A percentile compares a stretch with the other conserved stretches of the same genome.
Conservation (phyloP, 1,284 basidiomycete species). For the Pterulicium gracile region DNA sequence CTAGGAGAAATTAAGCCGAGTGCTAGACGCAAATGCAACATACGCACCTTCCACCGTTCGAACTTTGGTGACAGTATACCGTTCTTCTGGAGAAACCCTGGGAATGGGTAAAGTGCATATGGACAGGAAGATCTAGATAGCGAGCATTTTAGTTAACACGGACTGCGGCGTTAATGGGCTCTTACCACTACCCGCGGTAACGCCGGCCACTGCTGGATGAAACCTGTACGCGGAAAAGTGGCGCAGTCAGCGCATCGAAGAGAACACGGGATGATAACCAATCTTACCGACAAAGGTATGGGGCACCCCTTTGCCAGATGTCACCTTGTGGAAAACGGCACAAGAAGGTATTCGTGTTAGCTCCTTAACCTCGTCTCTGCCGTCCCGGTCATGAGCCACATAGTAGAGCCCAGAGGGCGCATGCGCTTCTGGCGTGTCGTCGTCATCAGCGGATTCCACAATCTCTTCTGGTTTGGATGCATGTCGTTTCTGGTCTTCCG, state of each 20-base stretch:
- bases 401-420: not conserved
- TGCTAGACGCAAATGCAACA: not conserved
- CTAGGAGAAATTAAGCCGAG: constrained; percentile 16
- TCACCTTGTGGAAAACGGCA: constrained; percentile 47
- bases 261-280: too few species aligned
- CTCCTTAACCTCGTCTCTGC: constrained; percentile 15
- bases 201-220: constrained; percentile 47
- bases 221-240: too few species aligned
- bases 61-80: constrained; percentile 44
- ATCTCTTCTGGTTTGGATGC: too few species aligned
- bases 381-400: not conserved
- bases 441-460: too few species aligned
- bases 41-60: constrained; percentile 34
- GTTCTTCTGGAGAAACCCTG: constrained; percentile 31
- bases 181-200: constrained; percentile 44
- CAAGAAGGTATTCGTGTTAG: constrained; percentile 38
- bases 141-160: too few species aligned
- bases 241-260: too few species aligned
- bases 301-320: constrained; percentile 41
- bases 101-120: constrained; percentile 38
- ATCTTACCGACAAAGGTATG: constrained; percentile 45
- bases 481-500: constrained; percentile 11
- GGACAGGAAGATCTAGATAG: constrained; percentile 53
- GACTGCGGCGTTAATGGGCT: too few species aligned
- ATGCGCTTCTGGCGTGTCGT: too few species aligned